Evolutionary conservation across 306 rosid species (phyloP).

Genomic region (Betula pendula): DNA sequence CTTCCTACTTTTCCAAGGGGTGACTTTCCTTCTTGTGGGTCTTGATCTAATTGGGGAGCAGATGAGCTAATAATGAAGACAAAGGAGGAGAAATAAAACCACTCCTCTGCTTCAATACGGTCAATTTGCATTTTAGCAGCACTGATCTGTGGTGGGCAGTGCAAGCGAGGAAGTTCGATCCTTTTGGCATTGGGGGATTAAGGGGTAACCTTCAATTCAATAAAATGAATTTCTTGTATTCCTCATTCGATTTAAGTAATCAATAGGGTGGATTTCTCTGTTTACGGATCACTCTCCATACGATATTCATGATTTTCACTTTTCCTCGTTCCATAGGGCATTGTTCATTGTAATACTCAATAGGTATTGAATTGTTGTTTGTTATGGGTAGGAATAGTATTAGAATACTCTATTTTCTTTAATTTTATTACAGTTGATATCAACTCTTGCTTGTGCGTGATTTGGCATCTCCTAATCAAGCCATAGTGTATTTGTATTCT

Average conservation of each 20-base stretch:
- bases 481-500: slow-evolving; percentile 13
- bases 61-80: slow-evolving; percentile 55
- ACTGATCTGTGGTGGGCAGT: slow-evolving; percentile 25
- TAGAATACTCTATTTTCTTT: slow-evolving; percentile 31
- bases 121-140: slow-evolving; percentile 25
- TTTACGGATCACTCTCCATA: slow-evolving; percentile 30
- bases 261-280: slow-evolving; percentile 25
- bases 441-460: slow-evolving; percentile 42
- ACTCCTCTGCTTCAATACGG: slow-evolving; percentile 12
- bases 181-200: slow-evolving; percentile 25
- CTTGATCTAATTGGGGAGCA: slow-evolving; percentile 97
- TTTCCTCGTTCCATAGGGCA: slow-evolving; percentile 33
- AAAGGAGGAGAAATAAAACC: slow-evolving; percentile 10
- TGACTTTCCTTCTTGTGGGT: slow-evolving; percentile 91
- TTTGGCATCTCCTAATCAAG: slow-evolving; percentile 35
- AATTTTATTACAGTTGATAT: slow-evolving; percentile 17
- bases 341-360: slow-evolving; percentile 47
- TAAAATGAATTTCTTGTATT: slow-evolving; percentile 15
- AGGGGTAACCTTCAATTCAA: slow-evolving; percentile 29
- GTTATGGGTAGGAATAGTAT: slow-evolving; percentile 34
- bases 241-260: slow-evolving; percentile 18
- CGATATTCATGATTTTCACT: slow-evolving; percentile 28
- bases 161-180: slow-evolving; percentile 9
- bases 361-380: slow-evolving; percentile 42
- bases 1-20: slow-evolving; percentile 93